phyloP scores from a whole-genome alignment of 2,329 filamentous ascomycete genomes.

The Fusarium sp. region DNA sequence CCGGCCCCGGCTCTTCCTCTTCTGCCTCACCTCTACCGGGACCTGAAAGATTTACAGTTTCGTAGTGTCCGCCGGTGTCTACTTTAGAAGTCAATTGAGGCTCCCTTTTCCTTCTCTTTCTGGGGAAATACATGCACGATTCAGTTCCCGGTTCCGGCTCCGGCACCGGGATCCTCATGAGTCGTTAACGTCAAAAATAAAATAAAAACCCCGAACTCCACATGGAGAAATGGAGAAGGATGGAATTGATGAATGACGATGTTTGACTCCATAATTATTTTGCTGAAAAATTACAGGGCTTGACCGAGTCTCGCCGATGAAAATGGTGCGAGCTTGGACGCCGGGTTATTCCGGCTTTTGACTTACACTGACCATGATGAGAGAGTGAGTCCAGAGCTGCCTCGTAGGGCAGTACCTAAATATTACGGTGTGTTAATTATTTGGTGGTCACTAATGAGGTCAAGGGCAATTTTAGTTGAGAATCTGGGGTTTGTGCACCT shows the following conservation, averaged over 20 bases:
- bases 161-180: slow-evolving; percentile 18
- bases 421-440: neutral
- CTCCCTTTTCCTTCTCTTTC: slow-evolving; percentile 28
- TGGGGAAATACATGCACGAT: slow-evolving; percentile 30
- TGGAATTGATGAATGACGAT: slow-evolving; percentile 2
- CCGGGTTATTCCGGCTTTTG: slow-evolving; percentile 7
- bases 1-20: slow-evolving; percentile 25
- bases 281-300: neutral
- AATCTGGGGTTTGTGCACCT: neutral
- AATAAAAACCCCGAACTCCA: neutral
- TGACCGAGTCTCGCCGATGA: slow-evolving; percentile 21
- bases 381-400: neutral
- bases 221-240: slow-evolving; percentile 1
- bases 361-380: neutral
- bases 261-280: neutral
- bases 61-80: neutral
- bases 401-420: neutral
- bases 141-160: slow-evolving; percentile 25
- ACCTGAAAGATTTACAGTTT: neutral
- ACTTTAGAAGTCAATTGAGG: neutral
- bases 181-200: neutral
- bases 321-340: neutral
- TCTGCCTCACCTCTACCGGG: neutral
- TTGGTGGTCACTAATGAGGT: neutral
- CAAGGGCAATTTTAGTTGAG: neutral